Base-by-base conservation (phyloP, 352 stramenopile genomes). In the Globisporangium uncinulatum region DNA sequence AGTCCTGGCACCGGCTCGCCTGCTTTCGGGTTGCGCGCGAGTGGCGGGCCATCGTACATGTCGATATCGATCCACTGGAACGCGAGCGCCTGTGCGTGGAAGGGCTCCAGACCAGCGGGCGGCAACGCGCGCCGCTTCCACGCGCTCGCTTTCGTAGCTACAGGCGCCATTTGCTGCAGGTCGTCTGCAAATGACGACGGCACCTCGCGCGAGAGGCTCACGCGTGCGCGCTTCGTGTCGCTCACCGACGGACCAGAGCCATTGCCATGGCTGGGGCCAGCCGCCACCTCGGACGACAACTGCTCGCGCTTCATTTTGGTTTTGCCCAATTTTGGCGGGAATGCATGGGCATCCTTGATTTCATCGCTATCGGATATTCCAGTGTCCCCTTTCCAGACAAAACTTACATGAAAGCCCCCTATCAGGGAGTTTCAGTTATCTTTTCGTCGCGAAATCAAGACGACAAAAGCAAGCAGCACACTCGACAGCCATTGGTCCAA, bases 21-120 rank as follows among this genome's bases (percentile, higher is more conserved):
- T 19, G 71, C 74, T 56, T 93, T 94, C 7, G 96, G 94, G 71
- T 98, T 98, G 20, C 62, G 53, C 0, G 67, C 34, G 10, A 99
- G 77, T 13, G 95, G 90, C 34, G 79, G 55, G 3, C 95, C 96
- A 19, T 94, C 80, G 50, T 98, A 97, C 87, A 99, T 98, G 73
- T 99, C 97, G 56, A 99, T 97, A 66, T 99, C 97, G 50, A 99
- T 89, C 96, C 97, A 99, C 75, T 99, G 96, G 58, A 99, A 92
- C 6, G 76, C 65, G 41, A 92, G 51, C 13, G 66, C 59, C 49
- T 82, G 69, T 44, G 53, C 44, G 10, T 24, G 34, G 10, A 29
- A 29, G 24, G 78, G 67, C 46, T 89, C 65, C 24, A 85, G 32
- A 13, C 64, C 52, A 3, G 36, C 48, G 51, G 7, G 6, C 13